Evolutionary conservation across 208 protist species (phyloP), one percentile per base, ranked within the genome.

Genomic region (Trypanosoma melophagium): DNA sequence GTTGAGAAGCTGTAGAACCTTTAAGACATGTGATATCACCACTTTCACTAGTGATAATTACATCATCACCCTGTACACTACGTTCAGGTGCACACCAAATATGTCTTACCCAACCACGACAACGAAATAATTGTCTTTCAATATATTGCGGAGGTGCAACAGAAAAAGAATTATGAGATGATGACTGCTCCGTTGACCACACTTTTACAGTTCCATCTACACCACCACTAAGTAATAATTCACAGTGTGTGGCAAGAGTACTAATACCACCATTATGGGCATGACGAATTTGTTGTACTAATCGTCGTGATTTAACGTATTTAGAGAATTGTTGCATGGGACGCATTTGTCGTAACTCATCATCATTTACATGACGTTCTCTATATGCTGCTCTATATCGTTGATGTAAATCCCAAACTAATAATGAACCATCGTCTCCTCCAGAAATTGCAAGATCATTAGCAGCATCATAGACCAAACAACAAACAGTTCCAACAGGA

Each of bases 181-280:
- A n/a, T 28, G 13, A 38, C 41, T 22, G 25, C 28, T 61, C 2
- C 42, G n/a, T 55, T 21, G 25, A 35, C 83, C 83, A 89, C 17
- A 84, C 56, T 21, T 75, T 71, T 53, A 89, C 70, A 24, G 41
- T 62, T 0, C 69, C 60, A 62, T 89, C 83, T n/a, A 70, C 66
- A 22, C 76, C 71, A 40, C 79, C 76, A 54, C 76, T 78, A 14
- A 89, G 40, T n/a, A 85, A 47, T n/a, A 83, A 66, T 22, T 80
- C 62, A 61, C 58, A 75, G 51, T 82, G 69, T 10, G 63, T 74
- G 2, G 60, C 72, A 52, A 89, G 22, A 16, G 65, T 41, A 28
- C 60, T 86, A 28, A 89, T 67, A 17, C 58, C 47, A 13, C 69
- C 74, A 24, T 59, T 42, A 57, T 89, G 83, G 1, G 75, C 76